These are phyloP conservation scores for Linderniella brevidens DNA, from an alignment of 257 asterid species.

Conservation along the genomic window DNA sequence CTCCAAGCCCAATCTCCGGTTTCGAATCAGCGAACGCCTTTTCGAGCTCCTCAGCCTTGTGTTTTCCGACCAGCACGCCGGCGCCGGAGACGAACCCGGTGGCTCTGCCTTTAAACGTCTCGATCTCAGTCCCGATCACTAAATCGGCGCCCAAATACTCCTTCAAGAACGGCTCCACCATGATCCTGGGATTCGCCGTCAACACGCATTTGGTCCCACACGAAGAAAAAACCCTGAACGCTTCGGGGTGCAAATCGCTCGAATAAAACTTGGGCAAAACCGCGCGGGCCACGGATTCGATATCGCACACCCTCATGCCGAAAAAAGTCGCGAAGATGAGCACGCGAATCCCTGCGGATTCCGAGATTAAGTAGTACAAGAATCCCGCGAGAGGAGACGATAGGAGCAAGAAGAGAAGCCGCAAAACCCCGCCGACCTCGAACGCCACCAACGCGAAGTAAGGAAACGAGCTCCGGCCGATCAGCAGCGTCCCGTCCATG, in stretches of 20 bases:
- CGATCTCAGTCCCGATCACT: slow-evolving; percentile 58
- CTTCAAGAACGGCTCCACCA: slow-evolving; percentile 50
- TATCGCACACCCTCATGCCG: slow-evolving; percentile 33
- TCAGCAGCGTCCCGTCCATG: slow-evolving; percentile 51
- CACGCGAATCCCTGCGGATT: slow-evolving; percentile 42
- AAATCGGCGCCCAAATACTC: slow-evolving; percentile 51
- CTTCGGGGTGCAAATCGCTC: slow-evolving; percentile 45
- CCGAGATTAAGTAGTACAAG: slow-evolving; percentile 37
- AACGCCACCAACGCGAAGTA: slow-evolving; percentile 63
- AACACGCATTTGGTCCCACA: slow-evolving; percentile 44
- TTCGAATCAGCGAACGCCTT: slow-evolving; percentile 10
- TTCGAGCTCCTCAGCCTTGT: slow-evolving; percentile 29
- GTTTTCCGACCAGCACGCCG: slow-evolving; percentile 43
- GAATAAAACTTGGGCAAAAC: slow-evolving; percentile 57
- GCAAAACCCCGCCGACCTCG: slow-evolving; percentile 52
- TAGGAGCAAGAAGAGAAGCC: slow-evolving; percentile 41
- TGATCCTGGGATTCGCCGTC: slow-evolving; percentile 61
- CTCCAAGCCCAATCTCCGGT: slow-evolving; percentile 52
- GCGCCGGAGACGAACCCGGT: slow-evolving; percentile 37
- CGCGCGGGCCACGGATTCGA: slow-evolving; percentile 55
- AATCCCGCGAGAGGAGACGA: slow-evolving; percentile 46
- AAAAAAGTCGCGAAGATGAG: slow-evolving; percentile 42
- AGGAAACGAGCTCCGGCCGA: slow-evolving; percentile 48
- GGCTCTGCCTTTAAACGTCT: slow-evolving; percentile 30
- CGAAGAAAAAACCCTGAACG: slow-evolving; percentile 57